Conservation (phyloP, 768 basidiomycete genomes). For the Russula brevipes region DNA sequence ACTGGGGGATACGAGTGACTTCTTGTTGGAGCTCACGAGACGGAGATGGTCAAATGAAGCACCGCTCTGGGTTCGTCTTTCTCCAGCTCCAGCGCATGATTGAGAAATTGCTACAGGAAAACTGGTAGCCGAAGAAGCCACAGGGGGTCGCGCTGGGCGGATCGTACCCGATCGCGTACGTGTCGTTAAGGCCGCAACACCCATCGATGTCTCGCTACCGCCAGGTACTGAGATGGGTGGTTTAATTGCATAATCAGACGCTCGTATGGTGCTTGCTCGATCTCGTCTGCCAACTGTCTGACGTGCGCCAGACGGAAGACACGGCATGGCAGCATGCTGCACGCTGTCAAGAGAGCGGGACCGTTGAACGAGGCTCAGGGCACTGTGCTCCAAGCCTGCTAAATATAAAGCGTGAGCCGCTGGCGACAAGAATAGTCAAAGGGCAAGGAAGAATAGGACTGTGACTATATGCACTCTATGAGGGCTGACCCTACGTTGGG, state of each 20-base stretch:
- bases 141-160: conserved; percentile 18
- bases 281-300: conserved; percentile 14
- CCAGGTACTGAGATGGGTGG: not conserved
- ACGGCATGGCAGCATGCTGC: not conserved
- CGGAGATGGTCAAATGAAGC: not conserved
- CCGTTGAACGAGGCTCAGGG: conserved; percentile 1
- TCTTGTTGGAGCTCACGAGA: not conserved
- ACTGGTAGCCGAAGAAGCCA: not conserved
- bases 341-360: conserved; percentile 18
- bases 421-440: not conserved
- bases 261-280: conserved; percentile 26
- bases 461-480: not conserved
- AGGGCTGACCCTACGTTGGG: not conserved
- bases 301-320: not conserved
- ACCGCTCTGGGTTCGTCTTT: conserved; percentile 18
- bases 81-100: conserved; percentile 26
- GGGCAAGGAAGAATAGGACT: not conserved
- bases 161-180: conserved; percentile 27
- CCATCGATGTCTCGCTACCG: not conserved
- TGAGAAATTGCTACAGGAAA: conserved; percentile 13
- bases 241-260: conserved; percentile 20
- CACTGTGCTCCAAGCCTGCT: not conserved
- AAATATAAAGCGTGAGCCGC: not conserved
- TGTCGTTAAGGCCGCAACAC: conserved; percentile 14
- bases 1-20: not conserved